phyloP scores from a whole-genome alignment of 1,284 basidiomycete genomes.

The Malassezia yamatoensis region DNA sequence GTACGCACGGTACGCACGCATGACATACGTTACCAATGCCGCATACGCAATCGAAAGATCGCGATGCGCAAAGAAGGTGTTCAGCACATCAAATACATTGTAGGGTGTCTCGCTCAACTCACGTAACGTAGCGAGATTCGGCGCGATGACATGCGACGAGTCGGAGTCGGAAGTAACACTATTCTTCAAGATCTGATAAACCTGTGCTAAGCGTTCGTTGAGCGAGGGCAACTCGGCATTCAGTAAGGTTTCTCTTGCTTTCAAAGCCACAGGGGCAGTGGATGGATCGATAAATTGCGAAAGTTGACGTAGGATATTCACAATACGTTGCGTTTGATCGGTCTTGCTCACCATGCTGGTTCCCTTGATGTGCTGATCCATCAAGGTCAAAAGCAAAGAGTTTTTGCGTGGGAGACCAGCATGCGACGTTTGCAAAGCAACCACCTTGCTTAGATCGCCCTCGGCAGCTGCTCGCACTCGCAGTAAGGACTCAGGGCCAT shows the following conservation, averaged over 20 bases:
- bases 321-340: conserved; percentile 28
- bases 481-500: conserved; percentile 78
- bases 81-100: conserved; percentile 93
- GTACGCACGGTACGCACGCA: conserved; percentile 92
- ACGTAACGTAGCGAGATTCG: conserved; percentile 73
- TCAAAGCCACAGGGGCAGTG: conserved; percentile 57
- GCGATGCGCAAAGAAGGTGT: conserved; percentile 78
- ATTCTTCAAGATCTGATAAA: conserved; percentile 83
- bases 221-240: conserved; percentile 91
- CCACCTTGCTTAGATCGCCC: conserved; percentile 80
- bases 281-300: conserved; percentile 61
- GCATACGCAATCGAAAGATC: conserved; percentile 66
- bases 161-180: conserved; percentile 68
- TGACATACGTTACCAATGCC: conserved; percentile 88
- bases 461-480: conserved; percentile 83
- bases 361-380: conserved; percentile 57
- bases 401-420: conserved; percentile 88
- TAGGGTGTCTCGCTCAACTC: conserved; percentile 93
- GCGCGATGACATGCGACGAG: conserved; percentile 59
- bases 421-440: conserved; percentile 79
- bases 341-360: conserved; percentile 28
- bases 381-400: conserved; percentile 70
- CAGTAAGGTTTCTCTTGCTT: conserved; percentile 94
- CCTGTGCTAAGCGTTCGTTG: conserved; percentile 82
- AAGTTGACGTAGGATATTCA: conserved; percentile 50